Base-by-base conservation (phyloP, 1,284 basidiomycete species). In the Tremellales sp. region DNA sequence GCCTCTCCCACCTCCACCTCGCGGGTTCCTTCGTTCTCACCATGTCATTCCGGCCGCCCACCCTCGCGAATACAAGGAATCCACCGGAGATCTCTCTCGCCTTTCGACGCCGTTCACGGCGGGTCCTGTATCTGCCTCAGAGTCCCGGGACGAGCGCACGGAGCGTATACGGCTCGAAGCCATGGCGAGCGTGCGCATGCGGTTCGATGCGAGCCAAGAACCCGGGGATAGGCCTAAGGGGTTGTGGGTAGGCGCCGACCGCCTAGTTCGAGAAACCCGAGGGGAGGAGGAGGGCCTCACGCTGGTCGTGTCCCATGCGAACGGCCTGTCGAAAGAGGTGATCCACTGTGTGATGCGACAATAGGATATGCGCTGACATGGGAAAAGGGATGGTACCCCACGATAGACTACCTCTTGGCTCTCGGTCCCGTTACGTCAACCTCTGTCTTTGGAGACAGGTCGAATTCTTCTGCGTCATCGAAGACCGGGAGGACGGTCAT, bases 311-410 rank as follows among this genome's bases (percentile, higher is more conserved):
- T 78, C 79, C 7, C 87, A 90, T 61, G 87, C 85, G 1, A 90
- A 85, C 66, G 87, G 88, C 7, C 82, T 91, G 57, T 81, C 81
- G 53, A 90, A 90, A 69, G 85, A 89, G 79, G 86, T 82, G 47
- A 51, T 78, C 59, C 9, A 18, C 45, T 31, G 35, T 29, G 43
- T 34, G 7, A n/a, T 19, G 10, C 13, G n/a, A 19, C 26, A 21
- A 45, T 56, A 84, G 81, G 80, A 77, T 16, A n/a, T n/a, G n/a
- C n/a, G 33, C 50, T 59, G 39, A 26, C 13, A 13, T 10, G 36
- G 60, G 57, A 48, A 27, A 19, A 45, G 43, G 26, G 31, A 19
- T 45, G 43, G 43, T 18, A 26, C 14, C 32, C 43, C 8, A 37
- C 34, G 8, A 45, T 45, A 10, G n/a, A 16, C 8, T 13, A 19